These are phyloP conservation scores for Tetrahymena malaccensis DNA, from an alignment of 73 alveolate species.

Conservation along the genomic window DNA sequence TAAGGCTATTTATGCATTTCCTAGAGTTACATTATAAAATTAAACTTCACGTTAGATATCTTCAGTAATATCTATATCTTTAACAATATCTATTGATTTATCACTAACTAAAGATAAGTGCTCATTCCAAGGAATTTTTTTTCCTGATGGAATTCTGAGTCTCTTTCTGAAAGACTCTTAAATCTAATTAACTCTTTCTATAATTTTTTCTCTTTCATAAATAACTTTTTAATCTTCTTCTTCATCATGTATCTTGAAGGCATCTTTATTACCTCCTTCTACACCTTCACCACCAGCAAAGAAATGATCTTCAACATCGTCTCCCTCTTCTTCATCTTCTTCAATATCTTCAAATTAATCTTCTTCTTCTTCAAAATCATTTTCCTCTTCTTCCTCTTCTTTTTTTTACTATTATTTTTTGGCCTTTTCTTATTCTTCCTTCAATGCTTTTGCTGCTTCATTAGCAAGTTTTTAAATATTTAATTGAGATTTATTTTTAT, in stretches of 20 bases:
- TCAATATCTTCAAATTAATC: not conserved
- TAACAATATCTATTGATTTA: not conserved
- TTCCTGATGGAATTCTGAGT: slow-evolving; percentile 20
- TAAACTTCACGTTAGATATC: slow-evolving; percentile 50
- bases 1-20: slow-evolving; percentile 43
- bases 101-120: slow-evolving; percentile 47
- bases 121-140: slow-evolving; percentile 52
- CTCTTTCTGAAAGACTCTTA: not conserved
- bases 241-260: not conserved
- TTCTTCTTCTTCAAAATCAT: not conserved
- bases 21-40: slow-evolving; percentile 53
- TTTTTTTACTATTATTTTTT: not conserved
- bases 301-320: not conserved
- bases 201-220: not conserved
- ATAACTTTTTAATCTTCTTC: not conserved
- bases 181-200: not conserved
- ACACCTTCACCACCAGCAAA: not conserved
- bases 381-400: not conserved
- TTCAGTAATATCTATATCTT: not conserved
- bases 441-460: not conserved
- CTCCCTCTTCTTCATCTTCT: not conserved
- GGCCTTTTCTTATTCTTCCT: not conserved
- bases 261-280: not conserved
- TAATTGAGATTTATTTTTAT: not conserved
- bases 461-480: not conserved